Conservation (phyloP, 768 basidiomycete species). For the Xerocomellus amylosporus region DNA sequence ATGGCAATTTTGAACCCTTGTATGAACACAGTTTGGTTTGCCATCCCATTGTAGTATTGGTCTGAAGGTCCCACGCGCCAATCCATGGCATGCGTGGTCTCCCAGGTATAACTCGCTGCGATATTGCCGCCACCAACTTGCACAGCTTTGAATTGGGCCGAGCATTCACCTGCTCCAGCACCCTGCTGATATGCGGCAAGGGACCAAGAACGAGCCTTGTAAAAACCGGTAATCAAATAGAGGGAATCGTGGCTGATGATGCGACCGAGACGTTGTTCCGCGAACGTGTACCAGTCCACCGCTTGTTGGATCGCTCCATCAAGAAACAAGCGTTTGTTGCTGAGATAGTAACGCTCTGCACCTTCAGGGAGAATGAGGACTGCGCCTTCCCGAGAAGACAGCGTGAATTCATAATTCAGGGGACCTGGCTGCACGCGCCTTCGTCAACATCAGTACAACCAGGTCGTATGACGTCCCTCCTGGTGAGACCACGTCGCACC, state of each 20-base stretch:
- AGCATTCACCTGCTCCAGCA: background rate
- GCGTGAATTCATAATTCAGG: slow-evolving; percentile 10
- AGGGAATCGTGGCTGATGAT: slow-evolving; percentile 22
- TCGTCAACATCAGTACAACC: background rate
- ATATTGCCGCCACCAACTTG: slow-evolving; percentile 14
- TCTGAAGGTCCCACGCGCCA: slow-evolving; percentile 6
- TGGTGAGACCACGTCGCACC: background rate
- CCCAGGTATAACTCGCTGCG: slow-evolving; percentile 12
- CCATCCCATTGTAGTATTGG: background rate
- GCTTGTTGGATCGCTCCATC: slow-evolving; percentile 22
- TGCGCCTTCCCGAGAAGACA: slow-evolving; percentile 28
- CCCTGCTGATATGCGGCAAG: slow-evolving; percentile 18
- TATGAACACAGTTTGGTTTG: slow-evolving; percentile 24
- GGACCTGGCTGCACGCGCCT: background rate
- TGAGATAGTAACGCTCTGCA: slow-evolving; percentile 22
- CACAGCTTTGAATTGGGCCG: slow-evolving; percentile 12
- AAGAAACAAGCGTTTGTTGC: slow-evolving; percentile 18
- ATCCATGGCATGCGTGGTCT: slow-evolving; percentile 9
- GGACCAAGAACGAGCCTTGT: slow-evolving; percentile 26
- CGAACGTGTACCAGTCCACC: slow-evolving; percentile 29
- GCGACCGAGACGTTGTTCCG: slow-evolving; percentile 16
- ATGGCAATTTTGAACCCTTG: slow-evolving; percentile 18
- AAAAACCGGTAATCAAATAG: slow-evolving; percentile 22
- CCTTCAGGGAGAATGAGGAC: slow-evolving; percentile 34
- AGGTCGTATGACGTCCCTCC: background rate